These are phyloP conservation scores for Diaporthe capsici DNA, from an alignment of 2,329 filamentous ascomycete genomes.

Conservation along the genomic window DNA sequence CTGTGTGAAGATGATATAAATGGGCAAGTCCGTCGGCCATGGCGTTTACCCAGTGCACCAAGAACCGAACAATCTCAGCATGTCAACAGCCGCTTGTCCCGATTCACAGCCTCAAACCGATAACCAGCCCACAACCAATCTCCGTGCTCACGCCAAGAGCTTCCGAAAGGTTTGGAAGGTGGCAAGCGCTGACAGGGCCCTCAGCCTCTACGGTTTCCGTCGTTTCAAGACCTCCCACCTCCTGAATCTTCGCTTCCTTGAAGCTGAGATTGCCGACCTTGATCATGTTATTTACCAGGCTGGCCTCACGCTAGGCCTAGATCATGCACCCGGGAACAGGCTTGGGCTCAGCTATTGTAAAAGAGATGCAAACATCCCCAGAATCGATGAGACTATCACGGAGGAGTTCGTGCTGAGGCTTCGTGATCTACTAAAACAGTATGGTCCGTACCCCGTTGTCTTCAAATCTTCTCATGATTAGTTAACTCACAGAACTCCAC, in stretches of 20 bases:
- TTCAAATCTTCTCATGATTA: background rate
- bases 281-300: conserved; percentile 52
- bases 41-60: too few relatives aligned
- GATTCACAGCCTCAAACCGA: background rate
- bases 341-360: conserved; percentile 48
- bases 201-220: conserved; percentile 48
- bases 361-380: conserved; percentile 42
- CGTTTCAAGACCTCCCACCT: conserved; percentile 51
- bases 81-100: background rate
- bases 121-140: too few relatives aligned
- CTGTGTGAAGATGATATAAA: too few relatives aligned
- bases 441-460: conserved; percentile 37
- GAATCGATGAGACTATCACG: conserved; percentile 19
- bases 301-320: conserved; percentile 47
- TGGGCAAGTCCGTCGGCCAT: too few relatives aligned
- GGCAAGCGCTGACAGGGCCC: conserved; percentile 47
- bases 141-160: background rate
- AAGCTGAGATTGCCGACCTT: conserved; percentile 50
- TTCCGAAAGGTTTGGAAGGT: conserved; percentile 49
- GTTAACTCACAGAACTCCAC: background rate
- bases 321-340: conserved; percentile 44
- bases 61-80: background rate
- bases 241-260: conserved; percentile 52
- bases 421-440: conserved; percentile 43
- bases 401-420: conserved; percentile 29